Base-by-base conservation (phyloP, 139 green algal species). In the Nannochloris sp. region DNA sequence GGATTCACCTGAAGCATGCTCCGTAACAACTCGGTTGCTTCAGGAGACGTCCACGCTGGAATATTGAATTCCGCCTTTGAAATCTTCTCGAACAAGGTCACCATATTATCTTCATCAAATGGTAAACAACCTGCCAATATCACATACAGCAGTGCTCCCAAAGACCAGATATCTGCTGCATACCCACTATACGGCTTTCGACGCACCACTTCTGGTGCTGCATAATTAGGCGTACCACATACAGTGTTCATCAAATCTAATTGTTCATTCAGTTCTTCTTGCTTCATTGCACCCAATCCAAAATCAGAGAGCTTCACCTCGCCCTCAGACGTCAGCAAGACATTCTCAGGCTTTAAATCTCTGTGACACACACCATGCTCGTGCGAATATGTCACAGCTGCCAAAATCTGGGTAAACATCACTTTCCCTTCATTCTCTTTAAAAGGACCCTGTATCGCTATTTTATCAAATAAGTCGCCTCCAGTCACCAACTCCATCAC, bases 181-280 rank as follows among this genome's bases (percentile, higher is more conserved):
- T 51, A 69, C 28, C 82, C 80, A 4, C 56, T 14, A 60, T 89
- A 89, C 1, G 68, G 71, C 37, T 66, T 49, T 29, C 64, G 66
- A 16, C 50, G 30, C 30, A 88, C 68, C 6, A 91, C 84, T 70
- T 91, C 84, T 3, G 84, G 84, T 12, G 85, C 84, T 13, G 83
- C 79, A 57, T 91, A 91, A 67, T 91, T 87, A 23, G 84, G 84
- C 2, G 84, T 91, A 49, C 85, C 85, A 61, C 85, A 91, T 1
- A 70, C 79, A 1, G 84, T 91, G 20, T 65, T 70, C 30, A 91
- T 66, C 29, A 85, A 40, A 36, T 57, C 71, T 23, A 62, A 57
- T 3, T 30, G 11, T 6, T 57, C 23, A 20, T 63, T 33, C 14
- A 25, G 20, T 17, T 61, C 45, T 17, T 50, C 29, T 25, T 69